These are phyloP conservation scores for Chaetomiaceae sp. DNA, from an alignment of 2,329 filamentous ascomycete species.

Conservation along the genomic window DNA sequence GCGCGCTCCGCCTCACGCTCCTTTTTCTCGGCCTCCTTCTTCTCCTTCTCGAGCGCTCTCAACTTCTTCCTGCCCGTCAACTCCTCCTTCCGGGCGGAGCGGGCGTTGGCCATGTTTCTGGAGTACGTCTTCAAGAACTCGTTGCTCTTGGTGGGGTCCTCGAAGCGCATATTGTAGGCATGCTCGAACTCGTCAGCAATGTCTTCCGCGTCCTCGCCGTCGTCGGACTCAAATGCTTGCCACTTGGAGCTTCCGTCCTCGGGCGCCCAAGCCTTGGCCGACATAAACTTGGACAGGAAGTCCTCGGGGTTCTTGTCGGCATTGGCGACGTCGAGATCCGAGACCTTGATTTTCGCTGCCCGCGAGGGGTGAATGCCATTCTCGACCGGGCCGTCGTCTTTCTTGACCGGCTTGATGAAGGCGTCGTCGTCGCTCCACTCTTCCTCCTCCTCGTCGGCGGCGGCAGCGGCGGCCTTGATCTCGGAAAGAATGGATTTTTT, in stretches of 20 bases:
- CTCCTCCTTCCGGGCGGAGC: conserved; percentile 82
- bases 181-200: conserved; percentile 82
- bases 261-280: conserved; percentile 82
- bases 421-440: conserved; percentile 59
- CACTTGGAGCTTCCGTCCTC: conserved; percentile 55
- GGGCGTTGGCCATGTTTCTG: conserved; percentile 73
- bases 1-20: conserved; percentile 75
- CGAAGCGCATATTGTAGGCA: conserved; percentile 93
- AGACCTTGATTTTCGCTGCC: conserved; percentile 39
- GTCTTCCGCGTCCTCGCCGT: conserved; percentile 70
- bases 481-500: conserved; percentile 73
- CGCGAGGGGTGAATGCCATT: conserved; percentile 53
- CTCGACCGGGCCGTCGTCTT: conserved; percentile 33
- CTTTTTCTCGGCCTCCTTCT: conserved; percentile 71
- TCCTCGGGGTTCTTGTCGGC: conserved; percentile 83
- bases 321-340: conserved; percentile 59
- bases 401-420: conserved; percentile 67
- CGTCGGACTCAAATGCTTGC: conserved; percentile 86
- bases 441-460: conserved; percentile 37
- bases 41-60: conserved; percentile 70
- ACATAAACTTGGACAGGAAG: conserved; percentile 92
- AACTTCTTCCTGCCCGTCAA: conserved; percentile 68
- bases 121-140: conserved; percentile 84
- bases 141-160: conserved; percentile 82
- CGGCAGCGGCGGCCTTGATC: conserved; percentile 60